A percentile compares a stretch with the other conserved stretches of the same genome.
phyloP scores from a whole-genome alignment of 2,329 filamentous ascomycete species.

The Fusarium gaditjirri region DNA sequence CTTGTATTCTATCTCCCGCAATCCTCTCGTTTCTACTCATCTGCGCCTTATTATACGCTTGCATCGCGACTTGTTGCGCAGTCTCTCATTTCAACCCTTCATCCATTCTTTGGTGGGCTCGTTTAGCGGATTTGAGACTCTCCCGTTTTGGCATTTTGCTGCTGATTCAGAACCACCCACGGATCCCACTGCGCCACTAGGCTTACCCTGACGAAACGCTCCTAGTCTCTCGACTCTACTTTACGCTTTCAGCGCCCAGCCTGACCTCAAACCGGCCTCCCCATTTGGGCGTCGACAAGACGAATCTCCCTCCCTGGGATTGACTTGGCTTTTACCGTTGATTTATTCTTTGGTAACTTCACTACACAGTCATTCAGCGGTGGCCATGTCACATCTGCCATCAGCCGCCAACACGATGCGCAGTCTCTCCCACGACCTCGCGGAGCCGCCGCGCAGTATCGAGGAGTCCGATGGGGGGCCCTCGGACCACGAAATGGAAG shows the following conservation, averaged over 20 bases:
- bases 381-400: constrained; percentile 32
- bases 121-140: constrained; percentile 26
- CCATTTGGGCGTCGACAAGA: constrained; percentile 15
- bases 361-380: background rate
- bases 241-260: constrained; percentile 20
- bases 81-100: constrained; percentile 25
- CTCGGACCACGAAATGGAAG: constrained; percentile 46
- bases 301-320: constrained; percentile 2
- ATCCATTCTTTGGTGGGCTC: constrained; percentile 17
- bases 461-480: constrained; percentile 49
- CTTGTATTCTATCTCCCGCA: background rate
- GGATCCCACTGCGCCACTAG: constrained; percentile 37
- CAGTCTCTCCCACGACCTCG: constrained; percentile 54
- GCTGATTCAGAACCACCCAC: constrained; percentile 32
- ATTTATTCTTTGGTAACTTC: background rate
- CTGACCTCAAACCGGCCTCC: constrained; percentile 5
- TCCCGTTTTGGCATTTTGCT: constrained; percentile 15
- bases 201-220: constrained; percentile 18
- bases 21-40: constrained; percentile 3
- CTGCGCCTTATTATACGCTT: background rate
- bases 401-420: constrained; percentile 52
- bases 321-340: constrained; percentile 4
- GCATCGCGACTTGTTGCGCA: constrained; percentile 12
- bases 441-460: constrained; percentile 55
- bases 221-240: constrained; percentile 5